These are phyloP conservation scores for Coprinellus aureogranulatus DNA, from an alignment of 768 basidiomycete species.

Conservation along the genomic window DNA sequence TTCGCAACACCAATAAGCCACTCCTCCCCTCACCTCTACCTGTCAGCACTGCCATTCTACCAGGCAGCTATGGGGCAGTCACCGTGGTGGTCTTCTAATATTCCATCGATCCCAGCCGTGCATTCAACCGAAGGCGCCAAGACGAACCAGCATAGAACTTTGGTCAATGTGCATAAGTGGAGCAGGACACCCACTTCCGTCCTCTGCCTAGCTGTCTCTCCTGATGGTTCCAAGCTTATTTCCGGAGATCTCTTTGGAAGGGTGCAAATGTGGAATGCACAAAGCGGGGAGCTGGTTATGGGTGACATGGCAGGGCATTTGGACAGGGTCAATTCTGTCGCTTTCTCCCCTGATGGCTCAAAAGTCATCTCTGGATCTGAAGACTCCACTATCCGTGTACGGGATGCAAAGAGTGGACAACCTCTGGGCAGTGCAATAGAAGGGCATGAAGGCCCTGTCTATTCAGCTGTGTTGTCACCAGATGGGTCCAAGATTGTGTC, in stretches of 20 bases:
- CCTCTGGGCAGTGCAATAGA: constrained; percentile 5
- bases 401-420: too few relatives aligned
- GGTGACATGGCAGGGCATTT: constrained; percentile 7
- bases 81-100: background rate
- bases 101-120: constrained; percentile 9
- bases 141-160: too few relatives aligned
- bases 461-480: constrained; percentile 17
- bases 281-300: background rate
- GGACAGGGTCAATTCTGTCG: constrained; percentile 13
- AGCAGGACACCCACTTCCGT: too few relatives aligned
- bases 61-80: constrained; percentile 7
- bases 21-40: constrained; percentile 24
- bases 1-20: constrained; percentile 8
- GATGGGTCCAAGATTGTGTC: background rate
- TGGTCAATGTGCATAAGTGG: too few relatives aligned
- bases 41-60: constrained; percentile 22
- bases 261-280: constrained; percentile 18
- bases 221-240: background rate
- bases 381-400: constrained; percentile 18
- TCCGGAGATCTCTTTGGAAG: constrained; percentile 12
- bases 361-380: constrained; percentile 11
- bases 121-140: background rate
- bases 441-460: constrained; percentile 6
- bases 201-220: too few relatives aligned
- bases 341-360: constrained; percentile 18